Percentiles rank a stretch among this genome's conserved stretches.
These are phyloP conservation scores for Salvia hispanica DNA, from an alignment of 257 asterid species.

Conservation along the genomic window DNA sequence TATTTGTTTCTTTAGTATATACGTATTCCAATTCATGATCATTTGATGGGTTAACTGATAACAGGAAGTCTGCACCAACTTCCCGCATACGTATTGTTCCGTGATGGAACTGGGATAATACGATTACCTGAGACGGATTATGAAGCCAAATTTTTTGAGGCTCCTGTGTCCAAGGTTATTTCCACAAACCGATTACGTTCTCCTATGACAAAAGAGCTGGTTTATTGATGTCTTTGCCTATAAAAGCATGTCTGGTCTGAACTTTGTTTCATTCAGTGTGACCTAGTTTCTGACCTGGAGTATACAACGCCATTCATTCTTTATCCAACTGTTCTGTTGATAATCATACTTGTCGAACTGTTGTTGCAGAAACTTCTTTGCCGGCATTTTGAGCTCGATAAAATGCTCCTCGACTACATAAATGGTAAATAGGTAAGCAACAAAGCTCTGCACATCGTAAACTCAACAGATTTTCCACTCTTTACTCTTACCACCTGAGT, in stretches of 20 bases:
- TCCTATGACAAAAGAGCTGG: not conserved
- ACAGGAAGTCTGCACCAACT: constrained; percentile 80
- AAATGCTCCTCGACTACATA: constrained; percentile 74
- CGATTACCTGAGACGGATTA: constrained; percentile 65
- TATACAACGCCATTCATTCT: not conserved
- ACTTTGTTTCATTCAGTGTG: not conserved
- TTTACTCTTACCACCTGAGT: not conserved
- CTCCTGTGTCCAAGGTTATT: constrained; percentile 75
- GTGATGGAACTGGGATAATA: constrained; percentile 62
- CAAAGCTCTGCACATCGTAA: constrained; percentile 17
- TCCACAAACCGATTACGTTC: not conserved
- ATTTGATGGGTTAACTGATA: constrained; percentile 27
- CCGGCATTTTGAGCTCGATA: constrained; percentile 91
- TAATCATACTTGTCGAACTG: constrained; percentile 20
- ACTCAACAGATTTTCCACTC: not conserved
- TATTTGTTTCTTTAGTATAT: constrained; percentile 1
- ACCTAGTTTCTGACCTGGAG: constrained; percentile 7
- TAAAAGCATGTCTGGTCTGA: constrained; percentile 8
- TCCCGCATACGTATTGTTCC: constrained; percentile 70
- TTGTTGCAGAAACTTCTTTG: constrained; percentile 72
- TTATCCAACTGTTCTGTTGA: constrained; percentile 17
- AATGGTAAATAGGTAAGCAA: constrained; percentile 65
- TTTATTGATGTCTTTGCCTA: not conserved
- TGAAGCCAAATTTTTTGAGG: constrained; percentile 53
- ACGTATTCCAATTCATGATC: constrained; percentile 25